These are phyloP conservation scores for Pisolithus thermaeus DNA, from an alignment of 1,284 basidiomycete species.

Conservation along the genomic window DNA sequence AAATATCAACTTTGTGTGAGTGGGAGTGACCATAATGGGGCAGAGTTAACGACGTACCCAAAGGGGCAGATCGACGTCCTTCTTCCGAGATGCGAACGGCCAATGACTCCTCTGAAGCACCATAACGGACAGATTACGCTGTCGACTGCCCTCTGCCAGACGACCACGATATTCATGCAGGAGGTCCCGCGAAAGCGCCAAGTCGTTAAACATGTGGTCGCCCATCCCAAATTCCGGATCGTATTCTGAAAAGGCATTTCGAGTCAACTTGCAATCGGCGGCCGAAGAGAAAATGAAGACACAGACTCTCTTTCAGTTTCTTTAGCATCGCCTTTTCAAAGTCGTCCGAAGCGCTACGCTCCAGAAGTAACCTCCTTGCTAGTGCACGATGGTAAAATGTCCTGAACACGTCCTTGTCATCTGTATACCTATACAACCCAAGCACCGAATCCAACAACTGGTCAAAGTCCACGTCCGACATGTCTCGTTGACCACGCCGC, in stretches of 20 bases:
- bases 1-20: neutral
- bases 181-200: constrained; percentile 67
- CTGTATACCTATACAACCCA: constrained; percentile 81
- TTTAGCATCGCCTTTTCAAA: constrained; percentile 87
- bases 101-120: constrained; percentile 72
- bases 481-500: constrained; percentile 76
- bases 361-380: constrained; percentile 88
- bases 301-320: constrained; percentile 80
- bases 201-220: constrained; percentile 88
- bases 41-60: constrained; percentile 33
- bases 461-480: constrained; percentile 69
- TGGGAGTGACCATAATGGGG: neutral
- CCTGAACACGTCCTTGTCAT: constrained; percentile 91
- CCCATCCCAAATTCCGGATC: constrained; percentile 87
- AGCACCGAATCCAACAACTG: constrained; percentile 69
- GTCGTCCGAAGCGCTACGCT: constrained; percentile 86
- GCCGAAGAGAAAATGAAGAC: neutral
- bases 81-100: constrained; percentile 59
- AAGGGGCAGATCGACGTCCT: constrained; percentile 46
- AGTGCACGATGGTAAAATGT: constrained; percentile 86
- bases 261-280: constrained; percentile 1
- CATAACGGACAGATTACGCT: constrained; percentile 54
- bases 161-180: constrained; percentile 53
- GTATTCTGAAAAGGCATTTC: constrained; percentile 48
- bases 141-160: constrained; percentile 27